Evolutionary conservation across 1,139 yeast genomes (phyloP).

Genomic region (Lodderomyces oxycetoniae): DNA sequence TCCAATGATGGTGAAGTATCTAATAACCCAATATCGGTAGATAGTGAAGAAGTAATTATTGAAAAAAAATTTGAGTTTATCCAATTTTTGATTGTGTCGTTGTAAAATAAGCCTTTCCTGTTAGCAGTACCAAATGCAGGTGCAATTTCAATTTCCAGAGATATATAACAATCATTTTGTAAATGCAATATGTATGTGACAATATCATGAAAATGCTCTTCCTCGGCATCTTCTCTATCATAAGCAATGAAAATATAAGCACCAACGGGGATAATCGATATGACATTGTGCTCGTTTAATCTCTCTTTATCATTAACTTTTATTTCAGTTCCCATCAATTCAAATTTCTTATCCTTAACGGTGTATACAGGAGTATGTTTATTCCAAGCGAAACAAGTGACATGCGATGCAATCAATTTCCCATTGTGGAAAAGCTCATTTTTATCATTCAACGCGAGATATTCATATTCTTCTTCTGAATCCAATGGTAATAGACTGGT

Average conservation of each 20-base stretch:
- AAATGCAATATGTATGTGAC: constrained; percentile 9
- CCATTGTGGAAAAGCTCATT: constrained; percentile 8
- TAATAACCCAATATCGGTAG: constrained; percentile 50
- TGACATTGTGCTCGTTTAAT: not conserved
- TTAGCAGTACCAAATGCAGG: constrained; percentile 55
- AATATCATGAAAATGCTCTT: constrained; percentile 21
- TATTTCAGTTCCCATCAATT: constrained; percentile 5
- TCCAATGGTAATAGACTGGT: constrained; percentile 8
- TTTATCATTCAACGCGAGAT: constrained; percentile 6
- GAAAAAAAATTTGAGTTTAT: constrained; percentile 23
- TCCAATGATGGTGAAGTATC: constrained; percentile 2
- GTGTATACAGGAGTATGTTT: constrained; percentile 11
- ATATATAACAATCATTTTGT: constrained; percentile 8
- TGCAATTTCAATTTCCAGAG: constrained; percentile 36
- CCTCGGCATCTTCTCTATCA: constrained; percentile 14
- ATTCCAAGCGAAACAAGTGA: constrained; percentile 15
- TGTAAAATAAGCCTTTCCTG: constrained; percentile 48
- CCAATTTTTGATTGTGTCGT: constrained; percentile 42
- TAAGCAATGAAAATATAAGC: constrained; percentile 10
- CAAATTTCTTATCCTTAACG: constrained; percentile 3
- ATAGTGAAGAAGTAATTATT: constrained; percentile 54
- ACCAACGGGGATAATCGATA: not conserved
- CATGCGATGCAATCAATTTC: constrained; percentile 9
- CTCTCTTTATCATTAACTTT: not conserved
- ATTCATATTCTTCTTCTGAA: constrained; percentile 1